Percentiles rank a stretch among this genome's conserved stretches.
Conservation (phyloP, 441 rosid species). For the Hura crepitans region DNA sequence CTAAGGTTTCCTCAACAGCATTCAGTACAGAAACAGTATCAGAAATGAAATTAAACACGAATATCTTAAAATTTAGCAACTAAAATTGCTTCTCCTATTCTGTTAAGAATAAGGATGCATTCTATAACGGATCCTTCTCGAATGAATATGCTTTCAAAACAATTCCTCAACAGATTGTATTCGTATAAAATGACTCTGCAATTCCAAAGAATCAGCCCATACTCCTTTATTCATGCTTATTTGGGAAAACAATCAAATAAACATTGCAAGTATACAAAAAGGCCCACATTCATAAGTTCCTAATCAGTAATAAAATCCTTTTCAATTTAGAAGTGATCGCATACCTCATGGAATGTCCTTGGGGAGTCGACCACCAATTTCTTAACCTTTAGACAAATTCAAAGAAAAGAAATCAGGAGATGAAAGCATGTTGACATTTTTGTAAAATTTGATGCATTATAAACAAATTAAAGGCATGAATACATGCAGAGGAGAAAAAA, state of each 20-base stretch:
- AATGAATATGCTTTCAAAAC: neutral
- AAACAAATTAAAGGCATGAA: neutral
- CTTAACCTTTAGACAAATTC: constrained; percentile 50
- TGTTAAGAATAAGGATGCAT: neutral
- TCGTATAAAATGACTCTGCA: neutral
- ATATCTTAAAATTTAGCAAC: neutral
- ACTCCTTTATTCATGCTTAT: neutral
- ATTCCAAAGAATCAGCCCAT: neutral
- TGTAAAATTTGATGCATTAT: constrained; percentile 5
- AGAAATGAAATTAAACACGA: neutral
- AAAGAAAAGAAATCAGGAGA: constrained; percentile 21
- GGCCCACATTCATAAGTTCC: neutral
- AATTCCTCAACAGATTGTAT: neutral
- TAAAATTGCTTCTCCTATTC: neutral
- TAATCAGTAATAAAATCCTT: constrained; percentile 8
- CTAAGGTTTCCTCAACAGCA: neutral
- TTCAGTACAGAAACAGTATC: neutral
- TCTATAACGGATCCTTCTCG: neutral
- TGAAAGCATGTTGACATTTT: neutral
- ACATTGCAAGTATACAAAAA: constrained; percentile 7
- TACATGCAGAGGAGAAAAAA: neutral
- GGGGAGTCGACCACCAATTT: constrained; percentile 92
- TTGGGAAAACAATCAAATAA: neutral
- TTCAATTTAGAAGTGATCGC: constrained; percentile 13
- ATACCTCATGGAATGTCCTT: constrained; percentile 90